Base-by-base conservation (phyloP, 495 filamentous ascomycete genomes). In the Lophiostoma macrostomum region DNA sequence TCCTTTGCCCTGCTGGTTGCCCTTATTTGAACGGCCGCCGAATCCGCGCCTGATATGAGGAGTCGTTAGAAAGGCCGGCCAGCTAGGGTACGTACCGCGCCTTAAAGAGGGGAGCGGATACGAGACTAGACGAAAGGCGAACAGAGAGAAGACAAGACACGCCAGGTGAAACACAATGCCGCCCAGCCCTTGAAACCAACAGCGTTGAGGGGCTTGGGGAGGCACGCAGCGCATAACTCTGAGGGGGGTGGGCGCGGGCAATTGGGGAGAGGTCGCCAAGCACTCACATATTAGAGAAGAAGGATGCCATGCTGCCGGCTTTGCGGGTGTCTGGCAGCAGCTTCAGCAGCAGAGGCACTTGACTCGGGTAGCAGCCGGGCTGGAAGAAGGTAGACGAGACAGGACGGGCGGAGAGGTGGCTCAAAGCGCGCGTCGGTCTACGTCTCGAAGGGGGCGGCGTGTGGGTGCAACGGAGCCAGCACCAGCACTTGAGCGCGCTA, bases 201-300 rank as follows among this genome's bases (percentile, higher is more conserved):
- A 40, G 36, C 7, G 53, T 50, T 55, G 58, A 57, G 46, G 52
- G 51, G 58, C 27, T n/a, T n/a, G 44, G 22, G 23, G 25, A 49
- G 56, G 51, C 50, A 60, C 49, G 50, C 58, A 61, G 27, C 50
- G 50, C 58, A 61, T 58, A 31, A 44, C 40, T 27, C 42, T 46
- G 44, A 39, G 46, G 47, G 18, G 30, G 25, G 22, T 30, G 25
- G n/a, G 14, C 27, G 31, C 56, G 24, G 32, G n/a, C 32, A 34
- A 16, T 14, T 43, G 53, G 47, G 34, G 48, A 38, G 16, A 43
- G 48, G 24, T 48, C 34, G 50, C 48, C 55, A 59, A 63, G 51
- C 23, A 66, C 64, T 61, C 51, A 64, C 64, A 67, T 58, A 40
- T 51, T 62, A 49, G 61, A 60, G 53, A 67, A 67, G 49, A 67